Base-by-base conservation (phyloP, 164 flowering plant genomes). In the Litsea cubeba region DNA sequence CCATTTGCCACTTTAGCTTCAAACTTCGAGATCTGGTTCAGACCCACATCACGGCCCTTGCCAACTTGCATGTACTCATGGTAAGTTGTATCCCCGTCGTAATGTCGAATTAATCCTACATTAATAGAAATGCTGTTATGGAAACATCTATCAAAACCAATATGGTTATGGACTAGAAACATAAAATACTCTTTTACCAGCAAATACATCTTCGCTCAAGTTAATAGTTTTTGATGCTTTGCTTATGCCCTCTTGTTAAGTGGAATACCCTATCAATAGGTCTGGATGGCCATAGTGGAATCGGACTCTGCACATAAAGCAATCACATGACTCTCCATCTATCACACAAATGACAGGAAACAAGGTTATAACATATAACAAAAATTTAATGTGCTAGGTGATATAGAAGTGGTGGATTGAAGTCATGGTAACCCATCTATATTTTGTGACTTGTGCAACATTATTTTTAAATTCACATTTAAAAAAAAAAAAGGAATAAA, bases 241-340 rank as follows among this genome's bases (percentile, higher is more conserved):
- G 83, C 99, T 96, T 72, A 96, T 83, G 77, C 99, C 99, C 99
- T 78, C 98, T 89, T 62, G 97, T 93, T 69, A 93, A 67, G 80
- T 96, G 99, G 81, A 93, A 96, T 64, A 96, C 77, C 82, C 99
- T 88, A 72, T 96, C 99, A 82, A 96, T 62, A 95, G 83, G 87
- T 95, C 99, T 68, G 99, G 98, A 85, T 95, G 99, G n/a, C 99
- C 99, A 76, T 95, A 95, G 79, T 95, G 99, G 84, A 95, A 95
- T 1, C 99, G 88, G 12, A 95, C 98, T 84, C 99, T 95, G 88
- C n/a, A 68, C 74, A 81, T n/a, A 74, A 74, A 40, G n/a, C 23
- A 58, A 66, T 67, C 32, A 10, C 23, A 17, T 72, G 66, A 32
- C 2, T 17, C 5, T n/a, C 17, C 60, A 54, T 54, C 17, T 15